These are phyloP conservation scores for Ganoderma boninense DNA, from an alignment of 1,284 basidiomycete genomes.

Conservation along the genomic window DNA sequence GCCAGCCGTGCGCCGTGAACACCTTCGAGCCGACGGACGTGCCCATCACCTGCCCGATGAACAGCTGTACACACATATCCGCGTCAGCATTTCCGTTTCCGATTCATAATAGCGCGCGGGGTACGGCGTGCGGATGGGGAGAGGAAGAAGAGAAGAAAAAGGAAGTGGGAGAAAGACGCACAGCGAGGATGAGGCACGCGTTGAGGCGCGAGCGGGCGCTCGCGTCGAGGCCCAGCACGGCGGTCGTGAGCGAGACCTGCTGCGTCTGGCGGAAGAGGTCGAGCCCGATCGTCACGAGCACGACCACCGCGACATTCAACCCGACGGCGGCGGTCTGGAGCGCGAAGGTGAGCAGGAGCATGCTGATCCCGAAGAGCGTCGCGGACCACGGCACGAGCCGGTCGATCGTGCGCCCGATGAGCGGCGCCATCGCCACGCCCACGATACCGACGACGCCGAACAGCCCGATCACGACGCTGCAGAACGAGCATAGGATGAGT, in stretches of 20 bases:
- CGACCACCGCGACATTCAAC: constrained; percentile 53
- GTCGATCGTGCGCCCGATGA: constrained; percentile 60
- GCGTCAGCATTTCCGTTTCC: not conserved
- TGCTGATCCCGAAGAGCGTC: constrained; percentile 49
- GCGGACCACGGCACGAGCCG: constrained; percentile 59
- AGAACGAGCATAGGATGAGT: not conserved
- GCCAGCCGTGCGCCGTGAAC: constrained; percentile 61
- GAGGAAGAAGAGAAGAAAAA: not conserved
- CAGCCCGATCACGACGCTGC: constrained; percentile 57
- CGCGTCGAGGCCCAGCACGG: constrained; percentile 48
- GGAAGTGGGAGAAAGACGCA: constrained; percentile 29
- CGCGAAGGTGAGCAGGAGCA: constrained; percentile 45
- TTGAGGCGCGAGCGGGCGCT: constrained; percentile 58
- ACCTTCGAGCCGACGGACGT: constrained; percentile 60
- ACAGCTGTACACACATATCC: constrained; percentile 35
- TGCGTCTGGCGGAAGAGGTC: constrained; percentile 59
- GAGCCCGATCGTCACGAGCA: constrained; percentile 53
- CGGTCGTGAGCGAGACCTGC: constrained; percentile 50
- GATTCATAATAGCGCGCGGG: too few relatives aligned
- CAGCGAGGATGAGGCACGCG: constrained; percentile 56
- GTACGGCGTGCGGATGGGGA: too few relatives aligned
- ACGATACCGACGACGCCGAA: constrained; percentile 63
- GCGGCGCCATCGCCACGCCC: constrained; percentile 54
- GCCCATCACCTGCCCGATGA: constrained; percentile 58
- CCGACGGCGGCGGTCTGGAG: constrained; percentile 55